phyloP scores from a whole-genome alignment of 169 alveolate species.

The Cyclospora cayetanensis region DNA sequence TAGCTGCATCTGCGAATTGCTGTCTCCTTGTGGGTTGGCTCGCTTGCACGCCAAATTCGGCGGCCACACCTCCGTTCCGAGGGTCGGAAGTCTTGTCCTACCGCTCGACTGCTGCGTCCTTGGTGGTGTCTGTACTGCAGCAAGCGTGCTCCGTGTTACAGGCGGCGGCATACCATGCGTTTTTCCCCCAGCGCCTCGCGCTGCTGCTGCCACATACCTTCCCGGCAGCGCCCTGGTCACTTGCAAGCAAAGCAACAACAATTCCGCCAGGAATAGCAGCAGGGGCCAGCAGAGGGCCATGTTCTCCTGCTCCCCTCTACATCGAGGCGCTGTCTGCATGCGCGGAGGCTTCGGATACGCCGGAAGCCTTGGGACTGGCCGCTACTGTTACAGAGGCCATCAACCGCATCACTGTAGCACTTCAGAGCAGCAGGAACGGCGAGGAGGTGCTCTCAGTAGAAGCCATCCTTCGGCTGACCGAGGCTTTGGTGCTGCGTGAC shows the following conservation, averaged over 20 bases:
- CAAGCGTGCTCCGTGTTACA: neutral
- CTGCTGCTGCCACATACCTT: neutral
- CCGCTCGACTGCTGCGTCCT: neutral
- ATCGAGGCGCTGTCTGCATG: neutral
- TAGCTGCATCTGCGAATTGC: too few relatives aligned
- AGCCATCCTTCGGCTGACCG: neutral
- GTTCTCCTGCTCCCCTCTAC: slow-evolving; percentile 13
- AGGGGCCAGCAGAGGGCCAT: neutral
- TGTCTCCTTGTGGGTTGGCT: neutral
- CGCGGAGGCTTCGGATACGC: neutral
- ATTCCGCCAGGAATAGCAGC: too few relatives aligned
- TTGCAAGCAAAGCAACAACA: neutral
- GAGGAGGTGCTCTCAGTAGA: neutral
- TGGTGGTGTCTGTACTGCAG: neutral
- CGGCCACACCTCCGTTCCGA: neutral
- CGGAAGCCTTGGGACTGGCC: slow-evolving; percentile 8
- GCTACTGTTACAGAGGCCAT: neutral
- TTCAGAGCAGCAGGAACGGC: neutral
- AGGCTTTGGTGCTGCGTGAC: slow-evolving; percentile 8
- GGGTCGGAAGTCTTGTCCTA: neutral
- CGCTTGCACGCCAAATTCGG: too few relatives aligned
- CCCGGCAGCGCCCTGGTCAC: neutral
- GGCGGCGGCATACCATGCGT: slow-evolving; percentile 7
- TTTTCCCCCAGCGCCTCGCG: neutral
- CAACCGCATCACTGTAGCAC: neutral